Base-by-base conservation (phyloP, 768 basidiomycete genomes). In the Tricholoma sp. region DNA sequence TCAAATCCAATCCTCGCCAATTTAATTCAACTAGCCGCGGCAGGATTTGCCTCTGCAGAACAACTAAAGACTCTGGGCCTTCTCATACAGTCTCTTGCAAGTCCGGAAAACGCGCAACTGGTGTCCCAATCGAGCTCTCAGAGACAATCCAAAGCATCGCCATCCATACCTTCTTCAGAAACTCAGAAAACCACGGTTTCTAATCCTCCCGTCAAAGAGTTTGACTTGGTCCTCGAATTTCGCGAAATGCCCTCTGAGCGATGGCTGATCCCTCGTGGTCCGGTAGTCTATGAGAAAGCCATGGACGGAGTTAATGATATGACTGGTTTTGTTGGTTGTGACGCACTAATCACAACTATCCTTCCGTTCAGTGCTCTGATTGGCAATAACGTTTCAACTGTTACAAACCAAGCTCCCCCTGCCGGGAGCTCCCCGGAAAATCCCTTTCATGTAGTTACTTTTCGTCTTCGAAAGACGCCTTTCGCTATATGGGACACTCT, bases 211-310 rank as follows among this genome's bases (percentile, higher is more conserved):
- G 66, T 77, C 32, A 84, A 79, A 64, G 80, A 82, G n/a, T 88
- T 84, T 63, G 89, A 91, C 65, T 66, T 92, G 1, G 81, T 91
- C 21, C 64, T 92, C 52, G 87, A 89, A 64, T 91, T 89, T 61
- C 72, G 77, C 51, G 89, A 91, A 63, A 71, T 73, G 4, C 75
- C 82, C 2, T 73, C 74, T 43, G 86, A 89, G 49, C 79, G 84
- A n/a, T 86, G 83, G 81, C 62, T 87, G 5, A 74, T 91, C 54
- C 88, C 89, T 52, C 81, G 86, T 31, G 83, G 81, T 19, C 74
- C 77, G 5, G 78, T 78, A 7, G 69, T 78, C 29, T 83, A 76
- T 58, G 80, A 86, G 59, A 69, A 69, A 56, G 62, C 64, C 31
- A 57, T 61, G 21, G 74, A 78, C 57, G 60, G 57, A 50, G 52